A percentile compares a stretch with the other conserved stretches of the same genome.
phyloP scores from a whole-genome alignment of 75 land plant species.

The Pseudotsuga menziesii region DNA sequence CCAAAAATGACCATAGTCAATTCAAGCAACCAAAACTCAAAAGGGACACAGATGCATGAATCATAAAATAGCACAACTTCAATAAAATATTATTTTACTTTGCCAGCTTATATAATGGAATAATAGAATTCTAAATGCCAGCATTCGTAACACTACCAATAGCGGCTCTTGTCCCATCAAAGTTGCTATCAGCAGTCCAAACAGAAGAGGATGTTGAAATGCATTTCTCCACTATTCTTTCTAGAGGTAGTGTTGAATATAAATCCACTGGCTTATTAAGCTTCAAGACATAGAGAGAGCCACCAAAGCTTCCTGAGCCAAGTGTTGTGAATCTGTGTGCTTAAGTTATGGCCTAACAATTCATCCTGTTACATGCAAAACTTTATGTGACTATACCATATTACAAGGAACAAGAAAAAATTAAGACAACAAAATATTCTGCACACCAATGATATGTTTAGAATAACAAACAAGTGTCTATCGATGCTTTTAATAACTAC shows the following conservation, averaged over 20 bases:
- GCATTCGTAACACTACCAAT: conserved; percentile 23
- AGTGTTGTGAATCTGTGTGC: conserved; percentile 46
- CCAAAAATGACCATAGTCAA: neutral
- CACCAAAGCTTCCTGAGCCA: conserved; percentile 49
- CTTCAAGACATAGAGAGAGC: conserved; percentile 33
- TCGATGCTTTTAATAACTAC: neutral
- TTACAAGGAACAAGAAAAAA: neutral
- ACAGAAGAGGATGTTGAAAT: conserved; percentile 36
- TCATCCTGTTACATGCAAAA: neutral
- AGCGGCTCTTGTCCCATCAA: conserved; percentile 28
- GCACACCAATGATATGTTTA: no score
- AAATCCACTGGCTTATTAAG: conserved; percentile 30
- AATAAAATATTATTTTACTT: neutral
- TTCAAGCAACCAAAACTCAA: neutral
- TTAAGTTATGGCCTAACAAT: conserved; percentile 17
- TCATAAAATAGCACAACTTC: neutral
- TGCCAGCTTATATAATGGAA: neutral
- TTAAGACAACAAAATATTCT: neutral
- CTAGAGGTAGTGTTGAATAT: neutral
- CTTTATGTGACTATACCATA: neutral
- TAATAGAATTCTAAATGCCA: neutral
- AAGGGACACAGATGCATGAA: neutral
- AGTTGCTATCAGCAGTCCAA: conserved; percentile 52
- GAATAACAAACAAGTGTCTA: neutral
- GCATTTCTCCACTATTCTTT: conserved; percentile 15